phyloP scores from a whole-genome alignment of 2,329 filamentous ascomycete species.

The Curvularia sp. region DNA sequence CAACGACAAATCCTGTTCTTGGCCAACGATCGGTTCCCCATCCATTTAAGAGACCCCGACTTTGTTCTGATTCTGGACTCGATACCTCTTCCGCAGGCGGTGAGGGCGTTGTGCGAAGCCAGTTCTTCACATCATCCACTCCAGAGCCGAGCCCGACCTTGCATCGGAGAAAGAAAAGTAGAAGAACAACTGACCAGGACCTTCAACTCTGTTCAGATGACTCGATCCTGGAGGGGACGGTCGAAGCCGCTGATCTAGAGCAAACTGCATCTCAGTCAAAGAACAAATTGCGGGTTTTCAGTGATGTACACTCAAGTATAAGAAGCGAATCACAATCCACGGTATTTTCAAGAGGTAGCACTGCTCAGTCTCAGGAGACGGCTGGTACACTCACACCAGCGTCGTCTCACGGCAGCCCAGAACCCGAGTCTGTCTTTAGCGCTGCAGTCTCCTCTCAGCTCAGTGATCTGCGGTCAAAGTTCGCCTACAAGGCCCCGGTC shows the following conservation, averaged over 20 bases:
- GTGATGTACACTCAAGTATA: slow-evolving; percentile 31
- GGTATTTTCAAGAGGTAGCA: slow-evolving; percentile 31
- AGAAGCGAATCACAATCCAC: slow-evolving; percentile 42
- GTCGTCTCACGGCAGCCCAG: slow-evolving; percentile 41
- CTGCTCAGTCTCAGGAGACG: slow-evolving; percentile 37
- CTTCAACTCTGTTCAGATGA: slow-evolving; percentile 60
- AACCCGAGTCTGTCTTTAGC: slow-evolving; percentile 37
- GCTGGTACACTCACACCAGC: slow-evolving; percentile 41
- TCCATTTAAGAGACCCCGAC: slow-evolving; percentile 53
- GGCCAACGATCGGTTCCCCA: slow-evolving; percentile 55
- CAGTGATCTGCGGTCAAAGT: slow-evolving; percentile 42
- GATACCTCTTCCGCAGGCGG: slow-evolving; percentile 38
- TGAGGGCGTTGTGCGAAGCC: slow-evolving; percentile 50
- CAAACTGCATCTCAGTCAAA: slow-evolving; percentile 38
- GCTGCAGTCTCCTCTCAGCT: slow-evolving; percentile 39
- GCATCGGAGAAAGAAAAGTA: slow-evolving; percentile 43
- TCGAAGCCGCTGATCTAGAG: slow-evolving; percentile 45
- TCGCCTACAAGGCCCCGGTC: slow-evolving; percentile 32
- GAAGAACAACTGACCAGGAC: slow-evolving; percentile 46
- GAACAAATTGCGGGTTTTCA: slow-evolving; percentile 47
- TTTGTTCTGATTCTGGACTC: slow-evolving; percentile 54
- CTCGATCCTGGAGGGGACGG: slow-evolving; percentile 55
- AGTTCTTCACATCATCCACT: slow-evolving; percentile 53
- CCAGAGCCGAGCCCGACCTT: slow-evolving; percentile 53
- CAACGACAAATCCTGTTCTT: slow-evolving; percentile 45